phyloP scores from a whole-genome alignment of 1,139 yeast genomes.

The Insectozyma bohioensis region DNA sequence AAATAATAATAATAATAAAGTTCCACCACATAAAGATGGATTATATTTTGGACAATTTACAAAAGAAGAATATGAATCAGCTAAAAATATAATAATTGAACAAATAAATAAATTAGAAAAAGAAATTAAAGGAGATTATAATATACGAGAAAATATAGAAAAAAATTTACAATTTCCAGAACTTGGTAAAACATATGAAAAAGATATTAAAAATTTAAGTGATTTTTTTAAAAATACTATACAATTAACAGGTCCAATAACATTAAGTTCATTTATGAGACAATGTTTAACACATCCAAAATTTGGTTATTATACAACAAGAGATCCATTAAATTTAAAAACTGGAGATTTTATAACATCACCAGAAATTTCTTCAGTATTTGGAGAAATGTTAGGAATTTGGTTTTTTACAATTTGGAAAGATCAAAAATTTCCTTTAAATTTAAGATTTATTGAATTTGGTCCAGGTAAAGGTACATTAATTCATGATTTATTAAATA shows the following conservation, averaged over 20 bases:
- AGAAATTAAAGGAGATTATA: constrained; percentile 40
- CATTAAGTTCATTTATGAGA: constrained; percentile 74
- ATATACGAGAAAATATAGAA: constrained; percentile 37
- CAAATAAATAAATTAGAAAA: constrained; percentile 35
- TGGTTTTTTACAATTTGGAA: constrained; percentile 69
- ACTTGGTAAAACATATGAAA: constrained; percentile 11
- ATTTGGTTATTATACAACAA: constrained; percentile 76
- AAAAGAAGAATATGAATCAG: constrained; percentile 41
- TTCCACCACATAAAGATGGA: constrained; percentile 16
- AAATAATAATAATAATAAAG: too few relatives aligned
- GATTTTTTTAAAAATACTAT: constrained; percentile 54
- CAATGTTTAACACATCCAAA: constrained; percentile 81
- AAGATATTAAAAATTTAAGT: constrained; percentile 28
- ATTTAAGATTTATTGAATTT: constrained; percentile 67
- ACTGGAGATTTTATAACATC: constrained; percentile 81
- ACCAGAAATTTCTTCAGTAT: constrained; percentile 85
- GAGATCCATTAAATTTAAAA: constrained; percentile 65
- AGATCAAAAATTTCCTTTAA: constrained; percentile 50
- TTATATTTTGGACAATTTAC: constrained; percentile 35
- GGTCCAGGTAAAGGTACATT: constrained; percentile 89
- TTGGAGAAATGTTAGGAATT: constrained; percentile 82
- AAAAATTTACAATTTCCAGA: constrained; percentile 39
- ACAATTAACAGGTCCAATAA: constrained; percentile 72
- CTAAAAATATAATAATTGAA: constrained; percentile 32
- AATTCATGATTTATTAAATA: constrained; percentile 60